Percentiles rank a stretch among this genome's conserved stretches.
These are phyloP conservation scores for Erythrophleum ivorense DNA, from an alignment of 331 rosid species.

Conservation along the genomic window DNA sequence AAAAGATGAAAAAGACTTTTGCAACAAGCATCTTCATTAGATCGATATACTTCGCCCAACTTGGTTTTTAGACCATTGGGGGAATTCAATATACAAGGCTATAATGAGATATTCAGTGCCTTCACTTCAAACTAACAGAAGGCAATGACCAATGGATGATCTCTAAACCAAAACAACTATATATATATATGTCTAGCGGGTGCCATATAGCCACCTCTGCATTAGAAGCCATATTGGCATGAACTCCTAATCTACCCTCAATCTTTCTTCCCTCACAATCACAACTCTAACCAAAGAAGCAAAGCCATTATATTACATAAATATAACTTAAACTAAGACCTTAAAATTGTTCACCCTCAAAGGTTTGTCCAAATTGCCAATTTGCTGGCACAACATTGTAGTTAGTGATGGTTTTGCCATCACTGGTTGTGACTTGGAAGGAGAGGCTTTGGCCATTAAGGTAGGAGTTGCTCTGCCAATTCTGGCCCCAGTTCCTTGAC, in stretches of 20 bases:
- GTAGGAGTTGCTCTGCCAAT: slow-evolving; percentile 92
- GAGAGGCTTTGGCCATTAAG: slow-evolving; percentile 89
- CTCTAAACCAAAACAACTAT: slow-evolving; percentile 35
- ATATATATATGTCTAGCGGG: slow-evolving; percentile 81
- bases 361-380: slow-evolving; percentile 98
- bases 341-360: slow-evolving; percentile 62
- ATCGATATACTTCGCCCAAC: slow-evolving; percentile 42
- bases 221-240: slow-evolving; percentile 58
- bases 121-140: slow-evolving; percentile 34
- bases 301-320: slow-evolving; percentile 40
- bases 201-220: slow-evolving; percentile 92
- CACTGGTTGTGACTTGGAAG: slow-evolving; percentile 89
- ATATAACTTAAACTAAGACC: slow-evolving; percentile 4
- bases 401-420: slow-evolving; percentile 72
- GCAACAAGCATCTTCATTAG: slow-evolving; percentile 34
- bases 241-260: slow-evolving; percentile 52
- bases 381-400: slow-evolving; percentile 60
- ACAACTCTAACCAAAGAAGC: slow-evolving; percentile 36
- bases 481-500: slow-evolving; percentile 99
- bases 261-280: slow-evolving; percentile 27
- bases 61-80: slow-evolving; percentile 39
- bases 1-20: slow-evolving; percentile 9
- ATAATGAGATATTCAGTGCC: slow-evolving; percentile 38
- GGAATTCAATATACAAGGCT: slow-evolving; percentile 48
- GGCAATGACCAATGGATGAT: slow-evolving; percentile 43